Evolutionary conservation across 352 stramenopile species (phyloP).

Genomic region (Globisporangium radiosum): DNA sequence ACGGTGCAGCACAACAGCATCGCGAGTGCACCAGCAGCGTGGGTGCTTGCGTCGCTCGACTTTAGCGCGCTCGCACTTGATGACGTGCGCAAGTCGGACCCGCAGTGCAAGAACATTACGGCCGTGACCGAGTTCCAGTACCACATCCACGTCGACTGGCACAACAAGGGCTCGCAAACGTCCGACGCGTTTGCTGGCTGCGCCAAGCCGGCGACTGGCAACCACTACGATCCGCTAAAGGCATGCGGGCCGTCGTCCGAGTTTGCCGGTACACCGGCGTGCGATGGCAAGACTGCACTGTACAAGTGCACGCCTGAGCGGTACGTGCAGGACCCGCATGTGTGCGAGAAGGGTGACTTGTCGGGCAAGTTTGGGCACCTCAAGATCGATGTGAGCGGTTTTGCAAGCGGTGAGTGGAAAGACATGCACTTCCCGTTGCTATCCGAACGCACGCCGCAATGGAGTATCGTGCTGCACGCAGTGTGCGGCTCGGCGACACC

Average conservation of each 20-base stretch:
- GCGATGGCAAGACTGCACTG: constrained; percentile 8
- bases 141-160: constrained; percentile 41
- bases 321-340: constrained; percentile 21
- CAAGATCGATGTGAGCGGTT: constrained; percentile 10
- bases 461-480: constrained; percentile 29
- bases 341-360: constrained; percentile 41
- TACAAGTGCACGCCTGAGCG: constrained; percentile 28
- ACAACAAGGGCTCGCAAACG: constrained; percentile 9
- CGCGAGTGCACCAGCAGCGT: background rate
- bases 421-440: constrained; percentile 27
- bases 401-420: constrained; percentile 18
- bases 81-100: constrained; percentile 10
- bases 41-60: constrained; percentile 14
- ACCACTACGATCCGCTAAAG: constrained; percentile 38
- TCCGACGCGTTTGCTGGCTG: constrained; percentile 29
- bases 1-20: constrained; percentile 6
- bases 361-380: constrained; percentile 38
- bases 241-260: constrained; percentile 39
- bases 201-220: constrained; percentile 19
- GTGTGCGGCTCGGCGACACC: constrained; percentile 18
- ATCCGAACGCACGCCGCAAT: constrained; percentile 17
- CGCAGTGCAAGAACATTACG: constrained; percentile 7
- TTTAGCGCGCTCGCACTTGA: constrained; percentile 7
- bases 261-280: constrained; percentile 16
- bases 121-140: constrained; percentile 18